A percentile compares a stretch with the other conserved stretches of the same genome.
Conservation (phyloP, 2,329 filamentous ascomycete species). For the Bertia moriformis region DNA sequence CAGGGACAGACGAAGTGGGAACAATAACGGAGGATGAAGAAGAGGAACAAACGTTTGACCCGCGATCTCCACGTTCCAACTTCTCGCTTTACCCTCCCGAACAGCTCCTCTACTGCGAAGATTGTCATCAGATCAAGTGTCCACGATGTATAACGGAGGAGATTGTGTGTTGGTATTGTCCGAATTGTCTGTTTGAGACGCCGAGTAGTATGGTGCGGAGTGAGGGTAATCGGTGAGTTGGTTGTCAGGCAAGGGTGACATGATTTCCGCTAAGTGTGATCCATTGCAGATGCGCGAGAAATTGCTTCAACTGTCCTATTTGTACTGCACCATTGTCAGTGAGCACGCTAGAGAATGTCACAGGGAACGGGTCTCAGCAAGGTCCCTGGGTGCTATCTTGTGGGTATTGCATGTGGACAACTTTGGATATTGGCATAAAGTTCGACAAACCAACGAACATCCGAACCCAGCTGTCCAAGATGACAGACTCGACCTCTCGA, state of each 20-base stretch:
- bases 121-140: conserved; percentile 92
- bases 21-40: conserved; percentile 35
- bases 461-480: conserved; percentile 60
- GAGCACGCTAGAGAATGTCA: conserved; percentile 48
- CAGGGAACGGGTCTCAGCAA: conserved; percentile 23
- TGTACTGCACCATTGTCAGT: conserved; percentile 71
- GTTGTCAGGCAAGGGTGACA: neutral
- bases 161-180: conserved; percentile 88
- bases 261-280: conserved; percentile 2
- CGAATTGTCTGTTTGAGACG: conserved; percentile 88
- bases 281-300: conserved; percentile 76
- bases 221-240: conserved; percentile 72
- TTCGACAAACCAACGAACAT: conserved; percentile 85
- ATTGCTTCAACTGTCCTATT: conserved; percentile 87
- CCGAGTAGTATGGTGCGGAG: conserved; percentile 82
- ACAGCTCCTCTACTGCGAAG: conserved; percentile 88
- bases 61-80: conserved; percentile 68
- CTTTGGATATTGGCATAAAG: conserved; percentile 73
- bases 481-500: conserved; percentile 38
- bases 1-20: conserved; percentile 2
- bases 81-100: conserved; percentile 89
- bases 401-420: conserved; percentile 85
- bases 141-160: conserved; percentile 84
- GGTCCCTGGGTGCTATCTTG: conserved; percentile 70
- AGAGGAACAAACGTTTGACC: conserved; percentile 72